Conservation (phyloP, 257 asterid genomes). For the Fraxinus pennsylvanica region DNA sequence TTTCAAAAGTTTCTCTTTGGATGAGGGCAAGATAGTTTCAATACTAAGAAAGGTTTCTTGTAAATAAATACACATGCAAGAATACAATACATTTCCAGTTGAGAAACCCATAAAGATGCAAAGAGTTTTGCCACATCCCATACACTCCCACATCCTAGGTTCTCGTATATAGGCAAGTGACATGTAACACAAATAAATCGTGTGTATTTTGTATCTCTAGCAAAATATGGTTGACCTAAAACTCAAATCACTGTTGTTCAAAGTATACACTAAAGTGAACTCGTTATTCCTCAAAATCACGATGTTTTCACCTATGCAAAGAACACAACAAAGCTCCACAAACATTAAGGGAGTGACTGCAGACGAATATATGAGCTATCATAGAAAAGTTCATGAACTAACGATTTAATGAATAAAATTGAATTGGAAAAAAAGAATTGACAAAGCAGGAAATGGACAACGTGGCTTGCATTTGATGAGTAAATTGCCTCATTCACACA, state of each 20-base stretch:
- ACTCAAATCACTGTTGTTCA: slow-evolving; percentile 23
- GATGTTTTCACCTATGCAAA: slow-evolving; percentile 18
- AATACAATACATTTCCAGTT: not conserved
- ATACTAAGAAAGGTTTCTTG: too few relatives aligned
- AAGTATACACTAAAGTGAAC: slow-evolving; percentile 35
- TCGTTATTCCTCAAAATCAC: not conserved
- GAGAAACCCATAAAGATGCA: not conserved
- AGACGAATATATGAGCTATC: slow-evolving; percentile 24
- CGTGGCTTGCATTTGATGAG: slow-evolving; percentile 23
- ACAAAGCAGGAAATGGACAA: slow-evolving; percentile 21
- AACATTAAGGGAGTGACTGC: slow-evolving; percentile 14
- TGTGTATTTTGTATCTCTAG: too few relatives aligned
- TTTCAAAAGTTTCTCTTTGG: too few relatives aligned
- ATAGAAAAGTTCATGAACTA: slow-evolving; percentile 22
- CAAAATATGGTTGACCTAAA: slow-evolving; percentile 15
- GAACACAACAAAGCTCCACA: slow-evolving; percentile 22
- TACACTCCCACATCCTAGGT: not conserved
- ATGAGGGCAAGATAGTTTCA: too few relatives aligned
- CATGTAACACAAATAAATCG: not conserved
- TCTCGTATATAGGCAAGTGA: too few relatives aligned
- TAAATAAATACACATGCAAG: too few relatives aligned
- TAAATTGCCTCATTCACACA: slow-evolving; percentile 11
- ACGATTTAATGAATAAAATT: slow-evolving; percentile 36
- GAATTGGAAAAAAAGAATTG: slow-evolving; percentile 24
- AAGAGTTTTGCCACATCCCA: not conserved